phyloP scores from a whole-genome alignment of 2,329 filamentous ascomycete species.

The Colletotrichum musicola region DNA sequence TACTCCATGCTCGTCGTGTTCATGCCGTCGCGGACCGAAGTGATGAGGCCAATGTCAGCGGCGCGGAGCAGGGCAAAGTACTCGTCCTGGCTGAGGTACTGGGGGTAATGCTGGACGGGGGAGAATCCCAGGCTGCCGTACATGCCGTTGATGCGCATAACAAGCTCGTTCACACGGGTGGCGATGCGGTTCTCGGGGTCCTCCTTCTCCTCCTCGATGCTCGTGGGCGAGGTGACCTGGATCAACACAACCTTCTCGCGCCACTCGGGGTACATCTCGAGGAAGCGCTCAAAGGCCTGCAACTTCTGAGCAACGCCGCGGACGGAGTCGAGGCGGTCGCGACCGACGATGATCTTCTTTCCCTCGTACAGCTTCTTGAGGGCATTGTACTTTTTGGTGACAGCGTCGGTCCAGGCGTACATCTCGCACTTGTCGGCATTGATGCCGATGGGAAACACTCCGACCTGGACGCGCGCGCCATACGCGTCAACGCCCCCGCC shows the following conservation, averaged over 20 bases:
- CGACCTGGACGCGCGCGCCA: slow-evolving; percentile 88
- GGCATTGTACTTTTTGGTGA: slow-evolving; percentile 78
- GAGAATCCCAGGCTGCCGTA: slow-evolving; percentile 91
- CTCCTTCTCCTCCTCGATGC: slow-evolving; percentile 82
- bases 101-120: slow-evolving; percentile 93
- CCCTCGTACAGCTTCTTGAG: slow-evolving; percentile 84
- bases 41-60: slow-evolving; percentile 93
- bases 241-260: slow-evolving; percentile 92
- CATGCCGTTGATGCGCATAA: slow-evolving; percentile 90
- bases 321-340: slow-evolving; percentile 93
- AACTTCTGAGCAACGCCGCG: slow-evolving; percentile 96
- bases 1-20: slow-evolving; percentile 98
- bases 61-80: slow-evolving; percentile 94
- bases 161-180: slow-evolving; percentile 89
- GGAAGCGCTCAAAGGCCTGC: slow-evolving; percentile 92
- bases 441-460: slow-evolving; percentile 95
- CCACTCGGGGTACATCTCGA: slow-evolving; percentile 93
- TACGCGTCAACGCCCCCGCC: slow-evolving; percentile 89
- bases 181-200: slow-evolving; percentile 80
- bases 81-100: slow-evolving; percentile 89
- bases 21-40: slow-evolving; percentile 96
- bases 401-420: slow-evolving; percentile 77
- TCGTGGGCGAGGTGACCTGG: slow-evolving; percentile 92
- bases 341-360: slow-evolving; percentile 94
- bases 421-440: slow-evolving; percentile 84